Evolutionary conservation across 768 basidiomycete genomes (phyloP), one percentile per base, ranked within the genome.

Genomic region (Russula griseocarnosa): DNA sequence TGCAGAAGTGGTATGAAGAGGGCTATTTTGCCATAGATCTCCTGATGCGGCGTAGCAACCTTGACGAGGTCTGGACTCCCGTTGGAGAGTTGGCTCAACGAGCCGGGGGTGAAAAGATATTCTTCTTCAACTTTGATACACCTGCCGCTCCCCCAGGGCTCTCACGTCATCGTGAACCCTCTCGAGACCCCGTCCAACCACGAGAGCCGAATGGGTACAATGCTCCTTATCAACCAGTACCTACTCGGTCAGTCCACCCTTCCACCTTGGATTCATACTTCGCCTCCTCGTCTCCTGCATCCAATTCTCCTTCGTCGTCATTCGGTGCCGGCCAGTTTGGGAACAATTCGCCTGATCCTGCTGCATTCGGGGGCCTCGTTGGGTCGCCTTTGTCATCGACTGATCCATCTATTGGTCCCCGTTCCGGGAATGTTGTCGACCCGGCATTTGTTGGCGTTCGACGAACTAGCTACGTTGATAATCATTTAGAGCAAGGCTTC

Each of bases 1-100:
- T 98, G 94, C 94, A 96, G 77, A 91, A 91, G 71, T 97, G 94
- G 94, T 87, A 86, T 72, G 86, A 92, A 56, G 90, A 89, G 70
- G 90, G 91, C 18, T 98, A 95, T 75, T 98, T 98, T 71, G 78
- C 84, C 10, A 78, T 86, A 30, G 87, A 92, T 66, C 81, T 98
- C 28, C 84, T 90, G 38, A 87, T 95, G 84, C 92, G 88, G 72
- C 85, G 94, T 52, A 84, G 82, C n/a, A 79, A 83, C 66, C 67
- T 88, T 57, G 90, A 92, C 71, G 69, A 71, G 14, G 82, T 86
- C 14, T 92, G 87, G 87, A 81, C 77, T 56, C 77, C 86, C 54
- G 83, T 92, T 9, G 82, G 80, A 58, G 82, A 82, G 54, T 77
- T 90, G 58, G 76, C 80, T 66, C 78, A 78, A 61, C 80, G 80